These are phyloP conservation scores for Brachypodium distachyon DNA, from an alignment of 202 grass and related monocot species.

Conservation along the genomic window DNA sequence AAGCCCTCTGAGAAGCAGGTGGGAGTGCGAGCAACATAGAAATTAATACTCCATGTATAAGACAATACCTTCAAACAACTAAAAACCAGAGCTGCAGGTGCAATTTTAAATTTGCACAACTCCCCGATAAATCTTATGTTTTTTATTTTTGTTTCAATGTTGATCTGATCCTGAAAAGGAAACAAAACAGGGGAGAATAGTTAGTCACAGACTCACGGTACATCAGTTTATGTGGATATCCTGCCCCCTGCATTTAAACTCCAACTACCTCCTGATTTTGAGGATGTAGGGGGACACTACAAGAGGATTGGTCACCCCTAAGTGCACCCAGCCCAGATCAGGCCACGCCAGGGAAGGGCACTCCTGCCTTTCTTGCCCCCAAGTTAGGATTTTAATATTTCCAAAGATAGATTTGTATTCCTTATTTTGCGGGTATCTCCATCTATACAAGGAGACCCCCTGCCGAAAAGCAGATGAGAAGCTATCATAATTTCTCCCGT, in stretches of 20 bases:
- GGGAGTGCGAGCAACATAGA: slow-evolving; percentile 1
- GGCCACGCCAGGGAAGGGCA: too few relatives aligned
- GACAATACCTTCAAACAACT: slow-evolving; percentile 89
- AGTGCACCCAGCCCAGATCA: too few relatives aligned
- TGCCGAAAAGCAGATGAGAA: too few relatives aligned
- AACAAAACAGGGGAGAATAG: slow-evolving; percentile 26
- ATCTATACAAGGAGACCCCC: too few relatives aligned
- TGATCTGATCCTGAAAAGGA: slow-evolving; percentile 88
- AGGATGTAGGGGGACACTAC: neutral
- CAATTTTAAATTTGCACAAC: slow-evolving; percentile 98
- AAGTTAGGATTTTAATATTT: too few relatives aligned
- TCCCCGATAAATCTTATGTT: slow-evolving; percentile 99
- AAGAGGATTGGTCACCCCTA: too few relatives aligned
- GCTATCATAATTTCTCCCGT: too few relatives aligned
- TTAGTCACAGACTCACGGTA: slow-evolving; percentile 16
- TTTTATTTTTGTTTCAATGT: slow-evolving; percentile 98
- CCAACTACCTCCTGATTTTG: neutral
- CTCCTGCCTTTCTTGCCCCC: too few relatives aligned
- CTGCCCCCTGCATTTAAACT: neutral
- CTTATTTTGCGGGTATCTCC: too few relatives aligned
- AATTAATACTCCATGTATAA: neutral
- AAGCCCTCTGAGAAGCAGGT: neutral
- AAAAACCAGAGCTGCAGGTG: slow-evolving; percentile 73
- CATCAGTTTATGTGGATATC: neutral
- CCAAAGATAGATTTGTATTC: too few relatives aligned